Base-by-base conservation (phyloP, 768 basidiomycete genomes). In the Candolleomyces eurysporus region DNA sequence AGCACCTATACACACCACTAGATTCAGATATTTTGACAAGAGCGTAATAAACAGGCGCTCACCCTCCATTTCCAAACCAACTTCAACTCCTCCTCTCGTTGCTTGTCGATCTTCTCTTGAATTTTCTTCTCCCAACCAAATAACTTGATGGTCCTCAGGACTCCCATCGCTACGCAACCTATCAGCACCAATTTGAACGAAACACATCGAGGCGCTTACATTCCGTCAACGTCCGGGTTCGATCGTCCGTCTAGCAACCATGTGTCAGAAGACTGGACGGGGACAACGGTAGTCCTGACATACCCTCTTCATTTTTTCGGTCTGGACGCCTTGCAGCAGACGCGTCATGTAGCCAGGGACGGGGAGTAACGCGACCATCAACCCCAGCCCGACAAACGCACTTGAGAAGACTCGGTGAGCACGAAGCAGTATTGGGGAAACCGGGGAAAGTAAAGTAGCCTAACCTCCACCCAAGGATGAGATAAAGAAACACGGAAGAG, bases 61-160 rank as follows among this genome's bases (percentile, higher is more conserved):
- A 72, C 66, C 61, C 67, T 70, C 21, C 80, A 73, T 66, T 82
- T 84, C 77, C 80, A 82, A 46, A 88, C 75, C 74, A 79, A 84
- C 5, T 67, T 60, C 21, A 92, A 72, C 71, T 93, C 91, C 6
- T 81, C 81, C 49, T 88, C 84, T 61, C 90, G 81, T 65, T 85
- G 85, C 48, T 79, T 78, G 13, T 76, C 72, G 42, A 93, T 74
- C 52, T 75, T 77, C 5, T 79, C 70, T 45, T 79, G 77, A 70
- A 89, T 82, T 51, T 84, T 79, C 58, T 81, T 80, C 77, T 88
- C 82, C 82, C 90, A 83, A 16, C 80, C 90, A 65, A 91, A 91
- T 43, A 91, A 73, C 69, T 91, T 91, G 69, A 89, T 76, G 84
- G 90, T 89, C 17, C 88, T 82, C 16, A 89, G 70, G n/a, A 84